These are phyloP conservation scores for Heliocybe sulcata DNA, from an alignment of 1,284 basidiomycete genomes.

Conservation along the genomic window DNA sequence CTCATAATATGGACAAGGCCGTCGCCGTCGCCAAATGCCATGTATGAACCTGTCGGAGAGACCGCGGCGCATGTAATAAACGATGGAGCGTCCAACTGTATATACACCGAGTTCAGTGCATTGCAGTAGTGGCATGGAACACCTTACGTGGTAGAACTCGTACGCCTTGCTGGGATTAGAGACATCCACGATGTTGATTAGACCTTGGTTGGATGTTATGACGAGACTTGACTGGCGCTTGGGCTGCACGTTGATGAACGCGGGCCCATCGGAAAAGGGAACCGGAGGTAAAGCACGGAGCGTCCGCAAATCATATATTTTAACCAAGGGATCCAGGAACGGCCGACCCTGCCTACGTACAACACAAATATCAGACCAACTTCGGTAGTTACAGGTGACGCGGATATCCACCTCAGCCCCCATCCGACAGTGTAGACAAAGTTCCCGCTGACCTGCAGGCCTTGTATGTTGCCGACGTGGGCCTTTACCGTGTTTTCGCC, in stretches of 20 bases:
- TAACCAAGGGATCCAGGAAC: conserved; percentile 87
- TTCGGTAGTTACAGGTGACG: not conserved
- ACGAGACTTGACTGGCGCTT: conserved; percentile 74
- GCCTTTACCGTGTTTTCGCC: conserved; percentile 57
- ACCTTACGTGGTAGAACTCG: conserved; percentile 72
- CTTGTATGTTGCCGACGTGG: conserved; percentile 77
- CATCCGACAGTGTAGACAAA: conserved; percentile 83
- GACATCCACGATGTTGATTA: conserved; percentile 87
- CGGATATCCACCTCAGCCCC: conserved; percentile 60
- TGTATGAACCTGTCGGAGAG: conserved; percentile 82
- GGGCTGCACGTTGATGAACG: conserved; percentile 82
- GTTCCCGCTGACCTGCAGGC: conserved; percentile 74
- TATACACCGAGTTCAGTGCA: conserved; percentile 8
- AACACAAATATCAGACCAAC: conserved; percentile 6
- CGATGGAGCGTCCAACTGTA: conserved; percentile 59
- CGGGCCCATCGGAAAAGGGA: conserved; percentile 83
- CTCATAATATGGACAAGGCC: conserved; percentile 85
- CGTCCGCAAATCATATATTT: conserved; percentile 85
- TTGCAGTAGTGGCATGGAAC: conserved; percentile 4
- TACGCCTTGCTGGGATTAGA: conserved; percentile 58
- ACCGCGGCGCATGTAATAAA: conserved; percentile 81
- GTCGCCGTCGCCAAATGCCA: conserved; percentile 90
- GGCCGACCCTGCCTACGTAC: conserved; percentile 77
- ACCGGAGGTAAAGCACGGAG: conserved; percentile 79
- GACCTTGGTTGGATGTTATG: conserved; percentile 78